phyloP scores from a whole-genome alignment of 1,284 basidiomycete genomes.

The Rugosomyces carneus region DNA sequence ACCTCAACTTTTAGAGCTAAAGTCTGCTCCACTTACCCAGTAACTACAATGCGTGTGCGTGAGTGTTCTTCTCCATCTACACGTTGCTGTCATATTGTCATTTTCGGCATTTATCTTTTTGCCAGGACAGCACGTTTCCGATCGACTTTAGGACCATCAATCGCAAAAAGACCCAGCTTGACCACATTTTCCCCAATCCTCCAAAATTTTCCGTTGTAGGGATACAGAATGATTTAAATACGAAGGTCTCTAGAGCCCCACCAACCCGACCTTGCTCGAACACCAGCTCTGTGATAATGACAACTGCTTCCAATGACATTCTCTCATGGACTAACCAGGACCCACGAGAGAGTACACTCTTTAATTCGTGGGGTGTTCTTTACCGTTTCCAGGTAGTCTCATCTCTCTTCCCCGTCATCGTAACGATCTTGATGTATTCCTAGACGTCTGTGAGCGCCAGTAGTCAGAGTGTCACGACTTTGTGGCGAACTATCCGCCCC shows the following conservation, averaged over 20 bases:
- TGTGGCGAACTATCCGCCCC: conserved; percentile 69
- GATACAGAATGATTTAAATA: conserved; percentile 36
- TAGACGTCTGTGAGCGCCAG: conserved; percentile 59
- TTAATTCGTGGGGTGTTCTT: conserved; percentile 71
- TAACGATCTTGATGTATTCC: conserved; percentile 5
- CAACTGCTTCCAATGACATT: conserved; percentile 55
- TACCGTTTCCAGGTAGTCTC: conserved; percentile 70
- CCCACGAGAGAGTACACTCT: conserved; percentile 73
- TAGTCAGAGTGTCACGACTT: conserved; percentile 65
- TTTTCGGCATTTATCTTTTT: conserved; percentile 58
- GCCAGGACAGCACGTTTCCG: conserved; percentile 65
- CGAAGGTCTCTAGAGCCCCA: conserved; percentile 8
- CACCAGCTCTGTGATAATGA: conserved; percentile 35
- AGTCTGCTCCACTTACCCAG: conserved; percentile 65
- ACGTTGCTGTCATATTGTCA: conserved; percentile 61
- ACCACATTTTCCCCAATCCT: conserved; percentile 27
- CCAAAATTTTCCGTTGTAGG: conserved; percentile 27
- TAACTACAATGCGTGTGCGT: conserved; percentile 33
- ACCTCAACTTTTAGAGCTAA: conserved; percentile 48
- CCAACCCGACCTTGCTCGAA: conserved; percentile 20
- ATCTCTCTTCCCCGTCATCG: background rate
- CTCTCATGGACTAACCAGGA: conserved; percentile 83
- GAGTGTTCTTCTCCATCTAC: conserved; percentile 59
- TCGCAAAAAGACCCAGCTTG: conserved; percentile 20
- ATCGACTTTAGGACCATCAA: conserved; percentile 59